Evolutionary conservation across 345 rosid species (phyloP), one percentile per base, ranked within the genome.

Genomic region (Pistacia integerrima): DNA sequence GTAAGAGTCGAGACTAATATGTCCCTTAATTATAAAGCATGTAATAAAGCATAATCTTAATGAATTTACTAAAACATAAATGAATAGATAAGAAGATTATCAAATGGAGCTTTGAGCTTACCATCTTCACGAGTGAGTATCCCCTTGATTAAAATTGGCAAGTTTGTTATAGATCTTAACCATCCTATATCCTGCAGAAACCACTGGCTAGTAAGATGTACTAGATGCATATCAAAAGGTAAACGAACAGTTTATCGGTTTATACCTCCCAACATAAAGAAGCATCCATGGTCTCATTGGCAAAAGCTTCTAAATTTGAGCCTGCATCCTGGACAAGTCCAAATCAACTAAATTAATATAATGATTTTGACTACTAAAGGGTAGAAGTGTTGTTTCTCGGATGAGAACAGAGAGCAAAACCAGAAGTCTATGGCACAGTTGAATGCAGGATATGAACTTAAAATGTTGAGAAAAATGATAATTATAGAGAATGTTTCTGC

Each of bases 81-180:
- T 41, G 46, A 41, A 38, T 5, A 8, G 9, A 41, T 41, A 3
- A 74, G 55, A 58, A 7, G 57, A 58, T 77, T 64, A 66, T 16
- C 67, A 30, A 36, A 81, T 59, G 60, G 72, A 46, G 73, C 74
- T 22, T 48, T 73, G 57, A 75, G 72, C 80, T 83, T 86, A 90
- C 96, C 98, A 72, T 95, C 99, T 87, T 93, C 97, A 33, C 59
- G 78, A 30, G 98, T 90, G 78, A 95, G 94, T 30, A 91, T 68
- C 33, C 96, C 99, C 82, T 95, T 92, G 74, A 95, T 66, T 70
- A 92, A 77, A 70, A 95, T 77, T 0, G 96, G 99, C 87, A 95
- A 87, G 44, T 78, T 85, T 64, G 99, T 88, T 61, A 87, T 87
- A 65, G 96, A 95, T 84, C 80, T 89, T 80, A 95, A 81, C 97